Conservation (phyloP, 2,329 filamentous ascomycete species). For the Fusarium temperatum region DNA sequence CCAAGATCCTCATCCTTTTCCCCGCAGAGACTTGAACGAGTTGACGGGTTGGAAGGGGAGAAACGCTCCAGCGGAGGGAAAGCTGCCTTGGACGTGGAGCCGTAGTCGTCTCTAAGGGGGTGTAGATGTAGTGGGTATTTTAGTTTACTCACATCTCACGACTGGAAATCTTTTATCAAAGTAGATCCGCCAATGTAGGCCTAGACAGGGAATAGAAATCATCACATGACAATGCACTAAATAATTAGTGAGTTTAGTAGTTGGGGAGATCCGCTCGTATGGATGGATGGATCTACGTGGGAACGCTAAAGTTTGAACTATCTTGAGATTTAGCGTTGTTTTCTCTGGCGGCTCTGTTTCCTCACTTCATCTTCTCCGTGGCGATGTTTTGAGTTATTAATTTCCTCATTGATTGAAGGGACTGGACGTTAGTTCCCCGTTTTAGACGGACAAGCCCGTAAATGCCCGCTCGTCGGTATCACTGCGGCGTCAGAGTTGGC, state of each 20-base stretch:
- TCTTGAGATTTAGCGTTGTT: conserved; percentile 19
- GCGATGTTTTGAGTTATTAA: neutral
- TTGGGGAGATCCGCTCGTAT: conserved; percentile 1
- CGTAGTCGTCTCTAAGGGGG: conserved; percentile 23
- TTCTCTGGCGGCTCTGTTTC: conserved; percentile 20
- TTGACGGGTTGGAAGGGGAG: conserved; percentile 34
- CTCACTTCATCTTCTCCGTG: neutral
- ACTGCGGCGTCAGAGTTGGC: neutral
- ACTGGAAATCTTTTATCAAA: neutral
- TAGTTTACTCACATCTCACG: conserved; percentile 15
- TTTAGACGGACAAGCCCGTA: neutral
- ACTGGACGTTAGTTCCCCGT: neutral
- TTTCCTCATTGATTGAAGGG: neutral
- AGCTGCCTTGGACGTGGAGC: conserved; percentile 38
- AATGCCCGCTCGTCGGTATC: neutral
- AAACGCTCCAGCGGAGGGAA: conserved; percentile 33
- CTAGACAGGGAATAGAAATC: neutral
- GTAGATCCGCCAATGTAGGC: conserved; percentile 1
- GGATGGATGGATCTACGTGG: neutral
- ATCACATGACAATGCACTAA: conserved; percentile 25
- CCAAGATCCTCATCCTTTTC: conserved; percentile 35
- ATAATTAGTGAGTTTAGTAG: neutral
- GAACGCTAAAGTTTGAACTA: neutral
- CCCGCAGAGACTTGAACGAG: conserved; percentile 28
- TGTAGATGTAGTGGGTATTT: neutral